Evolutionary conservation across 2,329 filamentous ascomycete species (phyloP).

Genomic region (Diaporthe batatas): DNA sequence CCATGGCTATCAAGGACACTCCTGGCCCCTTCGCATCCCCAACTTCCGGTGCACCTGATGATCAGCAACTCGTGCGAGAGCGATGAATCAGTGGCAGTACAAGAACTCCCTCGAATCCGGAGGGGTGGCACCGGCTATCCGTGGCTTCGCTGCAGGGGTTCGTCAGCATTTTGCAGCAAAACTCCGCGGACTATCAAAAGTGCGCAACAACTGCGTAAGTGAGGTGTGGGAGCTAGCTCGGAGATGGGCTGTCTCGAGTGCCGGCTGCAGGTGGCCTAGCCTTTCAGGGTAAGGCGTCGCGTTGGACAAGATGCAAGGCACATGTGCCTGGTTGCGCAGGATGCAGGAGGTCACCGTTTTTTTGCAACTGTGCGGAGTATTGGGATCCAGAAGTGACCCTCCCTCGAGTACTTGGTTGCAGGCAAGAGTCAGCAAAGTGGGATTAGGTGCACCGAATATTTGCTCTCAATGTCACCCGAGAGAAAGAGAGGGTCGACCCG

Average conservation of each 20-base stretch:
- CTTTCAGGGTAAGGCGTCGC: constrained; percentile 17
- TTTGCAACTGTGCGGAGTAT: constrained; percentile 28
- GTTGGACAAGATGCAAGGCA: constrained; percentile 41
- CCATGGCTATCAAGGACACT: not conserved
- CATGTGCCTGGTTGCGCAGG: constrained; percentile 36
- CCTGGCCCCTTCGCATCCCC: constrained; percentile 27
- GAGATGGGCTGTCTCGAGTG: constrained; percentile 29
- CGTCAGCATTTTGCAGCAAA: constrained; percentile 14
- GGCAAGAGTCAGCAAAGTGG: constrained; percentile 26
- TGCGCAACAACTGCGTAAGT: constrained; percentile 20
- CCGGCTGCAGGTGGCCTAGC: constrained; percentile 34
- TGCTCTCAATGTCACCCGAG: constrained; percentile 26
- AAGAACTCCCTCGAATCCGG: not conserved
- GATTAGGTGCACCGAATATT: constrained; percentile 27
- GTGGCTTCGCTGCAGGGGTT: constrained; percentile 11
- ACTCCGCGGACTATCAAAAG: constrained; percentile 33
- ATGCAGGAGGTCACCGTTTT: constrained; percentile 33
- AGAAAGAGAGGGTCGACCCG: constrained; percentile 25
- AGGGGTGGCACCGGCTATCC: constrained; percentile 1
- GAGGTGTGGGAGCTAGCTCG: constrained; percentile 14
- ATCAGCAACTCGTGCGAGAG: constrained; percentile 26
- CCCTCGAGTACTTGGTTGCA: constrained; percentile 6
- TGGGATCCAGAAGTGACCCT: constrained; percentile 32
- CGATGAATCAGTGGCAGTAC: not conserved
- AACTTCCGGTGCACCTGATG: constrained; percentile 18